Percentiles rank a stretch among this genome's conserved stretches.
Evolutionary conservation across 805 yeast species (phyloP).

Genomic region (Spencermartinsiella europaea): DNA sequence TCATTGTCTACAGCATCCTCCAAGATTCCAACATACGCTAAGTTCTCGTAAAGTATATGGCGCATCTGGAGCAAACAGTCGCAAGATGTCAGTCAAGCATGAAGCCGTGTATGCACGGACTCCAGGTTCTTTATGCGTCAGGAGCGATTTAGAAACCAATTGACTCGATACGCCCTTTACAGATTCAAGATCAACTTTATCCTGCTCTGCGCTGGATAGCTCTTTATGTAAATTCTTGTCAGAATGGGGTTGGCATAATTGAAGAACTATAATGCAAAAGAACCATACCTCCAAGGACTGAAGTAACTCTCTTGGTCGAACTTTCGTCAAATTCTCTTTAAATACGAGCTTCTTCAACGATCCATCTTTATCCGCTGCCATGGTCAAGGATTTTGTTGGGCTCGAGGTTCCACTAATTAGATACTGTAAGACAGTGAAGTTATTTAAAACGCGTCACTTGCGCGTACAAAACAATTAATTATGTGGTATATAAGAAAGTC

Average conservation of each 20-base stretch:
- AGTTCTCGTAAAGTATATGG: slow-evolving; percentile 68
- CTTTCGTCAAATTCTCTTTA: neutral
- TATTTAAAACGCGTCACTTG: too few relatives aligned
- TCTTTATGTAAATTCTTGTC: slow-evolving; percentile 35
- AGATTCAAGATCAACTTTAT: slow-evolving; percentile 43
- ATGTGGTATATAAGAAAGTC: too few relatives aligned
- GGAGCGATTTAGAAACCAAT: slow-evolving; percentile 52
- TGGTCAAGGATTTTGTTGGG: neutral
- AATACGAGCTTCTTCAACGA: slow-evolving; percentile 1
- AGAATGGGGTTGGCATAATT: neutral
- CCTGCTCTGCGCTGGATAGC: slow-evolving; percentile 59
- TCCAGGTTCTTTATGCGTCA: slow-evolving; percentile 58
- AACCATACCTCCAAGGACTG: slow-evolving; percentile 4
- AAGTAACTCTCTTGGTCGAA: neutral
- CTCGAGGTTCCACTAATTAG: too few relatives aligned
- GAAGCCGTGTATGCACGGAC: slow-evolving; percentile 68
- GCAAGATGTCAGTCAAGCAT: slow-evolving; percentile 66
- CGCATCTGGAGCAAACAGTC: slow-evolving; percentile 85
- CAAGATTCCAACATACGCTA: slow-evolving; percentile 30
- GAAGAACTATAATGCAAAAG: neutral
- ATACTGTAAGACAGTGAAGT: too few relatives aligned
- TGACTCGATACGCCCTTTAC: slow-evolving; percentile 45
- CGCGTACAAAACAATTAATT: too few relatives aligned
- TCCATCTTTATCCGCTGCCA: neutral
- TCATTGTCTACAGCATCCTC: neutral